Base-by-base conservation (phyloP, 495 filamentous ascomycete genomes). In the Paragyromitra xinjiangensis region DNA sequence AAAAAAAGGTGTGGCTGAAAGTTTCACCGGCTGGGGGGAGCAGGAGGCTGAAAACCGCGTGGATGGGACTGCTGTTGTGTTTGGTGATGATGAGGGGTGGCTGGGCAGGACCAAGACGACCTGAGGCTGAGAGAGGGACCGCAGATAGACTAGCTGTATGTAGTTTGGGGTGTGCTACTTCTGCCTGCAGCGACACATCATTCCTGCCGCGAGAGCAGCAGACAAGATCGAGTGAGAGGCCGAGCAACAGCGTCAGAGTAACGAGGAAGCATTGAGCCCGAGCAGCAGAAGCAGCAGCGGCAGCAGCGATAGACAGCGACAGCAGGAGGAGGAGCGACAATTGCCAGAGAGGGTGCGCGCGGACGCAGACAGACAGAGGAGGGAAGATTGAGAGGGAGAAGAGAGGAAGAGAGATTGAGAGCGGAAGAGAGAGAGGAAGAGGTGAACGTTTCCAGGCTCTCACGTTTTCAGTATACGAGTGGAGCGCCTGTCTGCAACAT, bases 1-100 rank as follows among this genome's bases (percentile, higher is more conserved):
- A 50, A 24, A 37, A 40, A 58, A 58, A 71, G 58, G 55, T 76
- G 74, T 77, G 74, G 74, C 74, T 77, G 69, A 77, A 77, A 14
- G 51, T 73, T 59, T 65, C 70, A 65, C 50, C 12, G 39, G 24
- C 29, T 51, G 69, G 69, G 56, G 19, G 29, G 65, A 24, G 34
- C 24, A 69, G 39, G 77, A 79, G 77, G 77, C 77, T 79, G 77
- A 79, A 78, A 79, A 66, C 61, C 77, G 77, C 77, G 77, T 78
- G 75, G 74, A 59, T 70, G 53, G 71, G 71, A 69, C 71, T 69
- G 64, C 53, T 69, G 69, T 56, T 75, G 64, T 62, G 58, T 75
- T 75, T 77, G 73, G 64, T 75, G 61, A 66, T 75, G 68, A 44
- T 51, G 48, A 51, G 26, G 56, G 73, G 73, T 77, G 73, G 74